Conservation (phyloP, 2,329 filamentous ascomycete species). For the Verticillium albo-atrum region DNA sequence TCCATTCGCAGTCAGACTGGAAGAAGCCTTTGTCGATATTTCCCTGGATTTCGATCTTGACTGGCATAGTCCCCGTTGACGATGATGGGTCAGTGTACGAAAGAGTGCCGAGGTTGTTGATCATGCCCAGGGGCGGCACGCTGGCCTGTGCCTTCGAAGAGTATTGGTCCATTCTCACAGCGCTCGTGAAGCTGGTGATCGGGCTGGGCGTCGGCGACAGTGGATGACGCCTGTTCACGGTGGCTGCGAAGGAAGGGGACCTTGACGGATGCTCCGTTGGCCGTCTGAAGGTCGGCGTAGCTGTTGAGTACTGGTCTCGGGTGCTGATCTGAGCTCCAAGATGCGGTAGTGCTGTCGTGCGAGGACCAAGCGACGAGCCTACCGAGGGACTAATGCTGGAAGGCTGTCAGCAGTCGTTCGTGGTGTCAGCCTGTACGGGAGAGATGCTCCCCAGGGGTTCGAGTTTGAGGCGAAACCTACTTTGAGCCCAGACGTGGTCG, state of each 20-base stretch:
- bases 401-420: neutral
- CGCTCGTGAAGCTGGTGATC: conserved; percentile 35
- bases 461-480: conserved; percentile 35
- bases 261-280: conserved; percentile 44
- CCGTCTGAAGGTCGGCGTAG: conserved; percentile 47
- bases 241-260: conserved; percentile 45
- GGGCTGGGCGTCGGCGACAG: conserved; percentile 46
- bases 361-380: conserved; percentile 44
- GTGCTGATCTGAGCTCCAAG: conserved; percentile 42
- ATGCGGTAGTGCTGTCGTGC: conserved; percentile 47
- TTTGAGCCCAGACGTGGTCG: conserved; percentile 50
- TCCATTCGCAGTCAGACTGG: conserved; percentile 76
- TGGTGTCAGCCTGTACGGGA: neutral
- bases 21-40: conserved; percentile 91
- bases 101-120: conserved; percentile 55
- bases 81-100: conserved; percentile 47
- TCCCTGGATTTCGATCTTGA: conserved; percentile 71
- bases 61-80: conserved; percentile 26
- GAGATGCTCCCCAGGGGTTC: neutral
- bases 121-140: conserved; percentile 48
- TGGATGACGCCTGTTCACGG: conserved; percentile 42
- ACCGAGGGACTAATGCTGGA: neutral
- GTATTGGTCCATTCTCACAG: conserved; percentile 47
- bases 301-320: conserved; percentile 49
- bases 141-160: conserved; percentile 31